phyloP scores from a whole-genome alignment of 1,139 yeast genomes.

The Arxiozyma slooffiae region DNA sequence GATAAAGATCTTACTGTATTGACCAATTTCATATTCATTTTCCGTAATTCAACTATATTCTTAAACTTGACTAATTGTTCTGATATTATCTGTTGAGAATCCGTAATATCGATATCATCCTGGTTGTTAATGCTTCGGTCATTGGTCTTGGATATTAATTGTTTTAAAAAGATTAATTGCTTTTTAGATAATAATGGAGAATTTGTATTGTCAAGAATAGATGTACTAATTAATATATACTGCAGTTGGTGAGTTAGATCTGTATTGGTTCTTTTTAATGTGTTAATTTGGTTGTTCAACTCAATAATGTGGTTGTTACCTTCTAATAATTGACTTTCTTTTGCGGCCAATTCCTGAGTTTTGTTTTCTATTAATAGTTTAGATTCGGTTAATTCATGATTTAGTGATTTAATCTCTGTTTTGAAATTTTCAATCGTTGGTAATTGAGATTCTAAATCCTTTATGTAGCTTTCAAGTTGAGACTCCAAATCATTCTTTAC shows the following conservation, averaged over 20 bases:
- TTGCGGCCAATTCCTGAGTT: conserved; percentile 26
- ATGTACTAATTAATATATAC: conserved; percentile 37
- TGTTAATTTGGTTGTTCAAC: neutral
- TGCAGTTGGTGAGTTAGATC: conserved; percentile 80
- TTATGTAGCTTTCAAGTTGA: conserved; percentile 61
- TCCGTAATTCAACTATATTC: conserved; percentile 56
- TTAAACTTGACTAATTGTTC: conserved; percentile 65
- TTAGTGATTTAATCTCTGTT: conserved; percentile 41
- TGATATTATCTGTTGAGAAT: conserved; percentile 61
- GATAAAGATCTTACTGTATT: conserved; percentile 62
- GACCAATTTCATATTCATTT: conserved; percentile 62
- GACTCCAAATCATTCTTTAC: conserved; percentile 61
- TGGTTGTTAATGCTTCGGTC: conserved; percentile 9
- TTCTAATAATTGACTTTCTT: conserved; percentile 31
- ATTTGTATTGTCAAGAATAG: neutral
- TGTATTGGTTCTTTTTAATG: conserved; percentile 44
- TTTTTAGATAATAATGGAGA: conserved; percentile 19
- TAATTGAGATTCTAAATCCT: conserved; percentile 69
- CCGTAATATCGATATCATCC: conserved; percentile 29
- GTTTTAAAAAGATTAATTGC: conserved; percentile 43
- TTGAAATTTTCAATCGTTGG: conserved; percentile 68
- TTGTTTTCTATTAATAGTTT: conserved; percentile 39
- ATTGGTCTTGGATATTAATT: conserved; percentile 10
- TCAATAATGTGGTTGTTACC: conserved; percentile 28
- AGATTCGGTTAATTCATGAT: conserved; percentile 41